A percentile compares a stretch with the other conserved stretches of the same genome.
Conservation (phyloP, 1,139 yeast species). For the Petasospora rhodanensis region DNA sequence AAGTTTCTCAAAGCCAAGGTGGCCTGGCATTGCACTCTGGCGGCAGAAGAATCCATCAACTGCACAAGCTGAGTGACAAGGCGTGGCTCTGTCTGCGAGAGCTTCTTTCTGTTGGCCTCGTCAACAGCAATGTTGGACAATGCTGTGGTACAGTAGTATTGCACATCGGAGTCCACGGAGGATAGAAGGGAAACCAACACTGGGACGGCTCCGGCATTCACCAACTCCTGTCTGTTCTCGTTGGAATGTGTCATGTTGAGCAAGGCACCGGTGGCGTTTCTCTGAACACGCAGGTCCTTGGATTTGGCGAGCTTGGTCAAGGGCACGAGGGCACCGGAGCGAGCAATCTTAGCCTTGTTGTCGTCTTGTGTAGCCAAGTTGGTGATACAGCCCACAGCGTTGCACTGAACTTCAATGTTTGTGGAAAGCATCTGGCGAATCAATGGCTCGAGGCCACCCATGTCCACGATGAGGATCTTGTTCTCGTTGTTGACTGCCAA, state of each 20-base stretch:
- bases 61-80: constrained; percentile 82
- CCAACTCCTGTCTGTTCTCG: constrained; percentile 94
- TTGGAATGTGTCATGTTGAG: constrained; percentile 97
- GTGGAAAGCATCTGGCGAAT: constrained; percentile 97
- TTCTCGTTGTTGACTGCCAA: constrained; percentile 95
- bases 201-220: constrained; percentile 97
- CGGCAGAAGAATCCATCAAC: constrained; percentile 87
- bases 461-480: constrained; percentile 86
- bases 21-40: constrained; percentile 97
- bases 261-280: constrained; percentile 97
- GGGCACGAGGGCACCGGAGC: constrained; percentile 94
- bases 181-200: constrained; percentile 86
- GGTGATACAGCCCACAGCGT: constrained; percentile 98
- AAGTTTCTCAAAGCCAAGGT: constrained; percentile 91
- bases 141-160: constrained; percentile 97
- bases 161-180: constrained; percentile 92
- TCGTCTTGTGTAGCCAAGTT: constrained; percentile 98
- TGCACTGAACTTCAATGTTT: constrained; percentile 96
- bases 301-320: constrained; percentile 91
- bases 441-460: constrained; percentile 96
- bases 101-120: constrained; percentile 79
- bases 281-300: constrained; percentile 90
- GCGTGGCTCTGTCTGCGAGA: constrained; percentile 92
- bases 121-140: constrained; percentile 96
- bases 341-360: constrained; percentile 91